Evolutionary conservation across 2,329 filamentous ascomycete species (phyloP).

Genomic region (Clarireedia homoeocarpa): DNA sequence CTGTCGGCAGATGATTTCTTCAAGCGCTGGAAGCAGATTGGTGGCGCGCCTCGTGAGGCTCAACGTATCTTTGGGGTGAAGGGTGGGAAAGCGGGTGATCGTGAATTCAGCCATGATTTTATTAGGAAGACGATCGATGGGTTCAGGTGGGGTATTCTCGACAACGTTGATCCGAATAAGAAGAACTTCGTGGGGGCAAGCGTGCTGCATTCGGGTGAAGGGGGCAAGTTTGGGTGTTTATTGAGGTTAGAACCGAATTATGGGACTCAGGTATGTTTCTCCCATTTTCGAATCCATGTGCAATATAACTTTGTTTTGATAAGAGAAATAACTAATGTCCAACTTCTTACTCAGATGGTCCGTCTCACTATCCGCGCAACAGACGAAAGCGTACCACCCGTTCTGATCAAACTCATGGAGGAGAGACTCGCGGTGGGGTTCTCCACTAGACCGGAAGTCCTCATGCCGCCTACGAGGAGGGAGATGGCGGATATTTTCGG

Average conservation of each 20-base stretch:
- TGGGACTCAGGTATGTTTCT: conserved; percentile 66
- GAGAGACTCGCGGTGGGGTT: conserved; percentile 58
- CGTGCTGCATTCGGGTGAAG: conserved; percentile 72
- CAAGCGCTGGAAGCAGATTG: conserved; percentile 98
- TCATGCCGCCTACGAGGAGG: conserved; percentile 20
- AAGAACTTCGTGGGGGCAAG: conserved; percentile 92
- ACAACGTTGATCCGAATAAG: conserved; percentile 80
- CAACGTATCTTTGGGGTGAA: conserved; percentile 75
- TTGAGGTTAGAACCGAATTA: conserved; percentile 93
- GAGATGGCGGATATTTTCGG: conserved; percentile 29
- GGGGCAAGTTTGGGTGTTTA: conserved; percentile 89
- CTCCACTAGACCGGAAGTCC: conserved; percentile 18
- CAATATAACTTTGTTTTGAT: not conserved
- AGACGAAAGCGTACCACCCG: conserved; percentile 75
- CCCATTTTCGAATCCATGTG: not conserved
- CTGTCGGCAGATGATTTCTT: conserved; percentile 91
- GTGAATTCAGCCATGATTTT: conserved; percentile 62
- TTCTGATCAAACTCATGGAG: conserved; percentile 81
- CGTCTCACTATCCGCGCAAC: conserved; percentile 90
- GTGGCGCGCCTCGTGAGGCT: conserved; percentile 75
- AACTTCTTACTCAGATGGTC: conserved; percentile 63
- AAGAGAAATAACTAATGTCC: not conserved
- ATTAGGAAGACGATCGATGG: conserved; percentile 69
- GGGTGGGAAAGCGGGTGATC: conserved; percentile 43
- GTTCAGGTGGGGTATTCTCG: conserved; percentile 82